These are phyloP conservation scores for Penicillium waksmanii DNA, from an alignment of 495 filamentous ascomycete genomes.

Conservation along the genomic window DNA sequence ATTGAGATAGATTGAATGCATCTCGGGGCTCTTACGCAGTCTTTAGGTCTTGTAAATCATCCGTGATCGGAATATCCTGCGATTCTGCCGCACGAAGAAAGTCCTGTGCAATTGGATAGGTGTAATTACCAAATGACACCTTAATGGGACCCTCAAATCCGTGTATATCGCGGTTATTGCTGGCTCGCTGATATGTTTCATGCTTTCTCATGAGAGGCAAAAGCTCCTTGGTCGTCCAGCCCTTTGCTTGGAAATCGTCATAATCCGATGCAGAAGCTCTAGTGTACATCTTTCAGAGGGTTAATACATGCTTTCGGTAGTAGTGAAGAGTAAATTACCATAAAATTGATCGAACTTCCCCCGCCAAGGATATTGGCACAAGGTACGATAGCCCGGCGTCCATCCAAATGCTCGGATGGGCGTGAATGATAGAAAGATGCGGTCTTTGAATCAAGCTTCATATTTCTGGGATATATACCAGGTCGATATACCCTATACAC, in stretches of 20 bases:
- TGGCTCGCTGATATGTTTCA: constrained; percentile 80
- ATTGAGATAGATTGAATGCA: no score
- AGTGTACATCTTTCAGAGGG: constrained; percentile 71
- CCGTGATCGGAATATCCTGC: constrained; percentile 72
- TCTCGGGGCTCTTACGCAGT: constrained; percentile 52
- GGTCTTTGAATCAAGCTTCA: constrained; percentile 86
- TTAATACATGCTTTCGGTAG: neutral
- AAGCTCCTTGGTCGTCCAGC: constrained; percentile 79
- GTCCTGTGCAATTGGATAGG: constrained; percentile 74
- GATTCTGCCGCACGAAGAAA: constrained; percentile 79
- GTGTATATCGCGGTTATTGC: constrained; percentile 75
- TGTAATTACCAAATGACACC: constrained; percentile 80
- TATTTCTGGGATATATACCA: constrained; percentile 77
- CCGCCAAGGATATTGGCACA: constrained; percentile 79
- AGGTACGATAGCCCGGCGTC: constrained; percentile 74
- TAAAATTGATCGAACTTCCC: constrained; percentile 81
- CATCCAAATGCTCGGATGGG: constrained; percentile 72
- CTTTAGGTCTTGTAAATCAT: constrained; percentile 69
- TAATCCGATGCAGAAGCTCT: constrained; percentile 81
- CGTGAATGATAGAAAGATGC: constrained; percentile 81
- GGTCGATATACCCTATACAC: constrained; percentile 66
- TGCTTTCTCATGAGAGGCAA: constrained; percentile 83
- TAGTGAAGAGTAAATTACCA: constrained; percentile 50
- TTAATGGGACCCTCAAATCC: constrained; percentile 84
- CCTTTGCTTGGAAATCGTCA: constrained; percentile 81